These are phyloP conservation scores for Termitomyces eurrhizus DNA, from an alignment of 768 basidiomycete genomes.

Conservation along the genomic window DNA sequence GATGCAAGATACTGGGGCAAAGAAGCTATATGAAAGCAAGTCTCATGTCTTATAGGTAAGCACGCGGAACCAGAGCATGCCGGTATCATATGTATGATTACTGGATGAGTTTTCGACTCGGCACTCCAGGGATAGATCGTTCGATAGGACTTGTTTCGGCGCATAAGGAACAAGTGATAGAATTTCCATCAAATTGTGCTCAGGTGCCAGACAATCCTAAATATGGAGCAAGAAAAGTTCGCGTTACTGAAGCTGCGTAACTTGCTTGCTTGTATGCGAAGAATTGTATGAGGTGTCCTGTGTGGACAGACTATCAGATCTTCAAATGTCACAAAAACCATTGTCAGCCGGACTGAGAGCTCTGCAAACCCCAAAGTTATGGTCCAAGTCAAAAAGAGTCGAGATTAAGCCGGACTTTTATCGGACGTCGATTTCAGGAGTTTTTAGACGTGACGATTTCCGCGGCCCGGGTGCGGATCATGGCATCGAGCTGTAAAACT, in stretches of 20 bases:
- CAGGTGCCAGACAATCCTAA: background rate
- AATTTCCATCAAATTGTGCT: background rate
- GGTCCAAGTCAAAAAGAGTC: background rate
- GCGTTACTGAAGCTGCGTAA: background rate
- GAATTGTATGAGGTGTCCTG: background rate
- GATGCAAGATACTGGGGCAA: background rate
- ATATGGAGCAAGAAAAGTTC: conserved; percentile 3
- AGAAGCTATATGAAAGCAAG: background rate
- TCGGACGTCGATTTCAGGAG: background rate
- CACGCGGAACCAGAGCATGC: background rate
- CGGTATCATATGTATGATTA: background rate
- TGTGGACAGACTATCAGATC: background rate
- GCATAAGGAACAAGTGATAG: background rate
- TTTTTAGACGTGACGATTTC: no score
- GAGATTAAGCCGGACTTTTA: background rate
- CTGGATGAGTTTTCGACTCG: background rate
- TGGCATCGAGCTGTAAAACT: background rate
- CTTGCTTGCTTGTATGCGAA: background rate
- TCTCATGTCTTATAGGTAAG: background rate
- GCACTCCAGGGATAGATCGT: conserved; percentile 2
- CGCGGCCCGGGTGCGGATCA: background rate
- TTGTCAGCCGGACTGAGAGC: background rate
- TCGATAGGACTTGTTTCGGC: background rate
- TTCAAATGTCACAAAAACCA: background rate
- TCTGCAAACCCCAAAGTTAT: background rate